A percentile compares a stretch with the other conserved stretches of the same genome.
Evolutionary conservation across 164 flowering plant genomes (phyloP).

Genomic region (Kalanchoe fedtschenkoi): DNA sequence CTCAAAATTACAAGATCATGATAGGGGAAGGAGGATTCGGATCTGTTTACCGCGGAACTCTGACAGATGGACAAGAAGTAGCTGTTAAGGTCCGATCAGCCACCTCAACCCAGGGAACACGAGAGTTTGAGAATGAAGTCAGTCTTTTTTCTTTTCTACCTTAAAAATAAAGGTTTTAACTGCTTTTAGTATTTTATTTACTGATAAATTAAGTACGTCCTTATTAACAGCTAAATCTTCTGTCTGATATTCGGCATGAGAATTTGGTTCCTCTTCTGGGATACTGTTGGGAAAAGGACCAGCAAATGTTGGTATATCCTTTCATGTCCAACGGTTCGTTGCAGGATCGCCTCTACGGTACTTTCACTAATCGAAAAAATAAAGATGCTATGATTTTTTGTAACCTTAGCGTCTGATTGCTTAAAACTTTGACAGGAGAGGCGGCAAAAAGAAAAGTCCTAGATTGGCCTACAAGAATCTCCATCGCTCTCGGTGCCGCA

Average conservation of each 20-base stretch:
- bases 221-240: slow-evolving; percentile 50
- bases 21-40: slow-evolving; percentile 90
- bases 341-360: slow-evolving; percentile 83
- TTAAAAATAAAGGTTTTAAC: neutral
- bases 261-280: slow-evolving; percentile 79
- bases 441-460: slow-evolving; percentile 51
- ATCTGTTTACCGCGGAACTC: slow-evolving; percentile 58
- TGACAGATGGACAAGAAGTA: slow-evolving; percentile 64
- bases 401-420: neutral
- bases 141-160: neutral
- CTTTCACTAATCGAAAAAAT: neutral
- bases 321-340: slow-evolving; percentile 89
- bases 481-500: slow-evolving; percentile 75
- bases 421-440: slow-evolving; percentile 36
- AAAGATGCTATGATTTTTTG: neutral
- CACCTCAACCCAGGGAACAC: slow-evolving; percentile 76
- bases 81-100: slow-evolving; percentile 81
- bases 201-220: neutral
- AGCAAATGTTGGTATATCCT: slow-evolving; percentile 73
- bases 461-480: slow-evolving; percentile 76
- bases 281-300: slow-evolving; percentile 62
- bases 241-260: slow-evolving; percentile 61
- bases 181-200: neutral
- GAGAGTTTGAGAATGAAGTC: slow-evolving; percentile 85
- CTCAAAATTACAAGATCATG: slow-evolving; percentile 44